A percentile compares a stretch with the other conserved stretches of the same genome.
Evolutionary conservation across 768 basidiomycete genomes (phyloP).

Genomic region (Strobilomyces dryophilus): DNA sequence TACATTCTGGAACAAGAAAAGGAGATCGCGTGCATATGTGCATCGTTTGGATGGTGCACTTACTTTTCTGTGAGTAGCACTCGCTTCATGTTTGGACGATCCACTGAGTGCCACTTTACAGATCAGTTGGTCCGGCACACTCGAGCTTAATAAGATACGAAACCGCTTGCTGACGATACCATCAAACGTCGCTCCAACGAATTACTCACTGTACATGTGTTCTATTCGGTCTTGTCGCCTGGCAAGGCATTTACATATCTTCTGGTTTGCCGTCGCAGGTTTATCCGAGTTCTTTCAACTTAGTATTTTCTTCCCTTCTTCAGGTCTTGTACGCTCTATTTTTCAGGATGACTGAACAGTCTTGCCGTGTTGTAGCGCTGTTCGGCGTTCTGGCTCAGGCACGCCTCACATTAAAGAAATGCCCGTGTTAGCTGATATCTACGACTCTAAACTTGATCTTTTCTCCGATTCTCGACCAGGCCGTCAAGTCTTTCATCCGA

Average conservation of each 20-base stretch:
- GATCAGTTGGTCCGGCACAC: background rate
- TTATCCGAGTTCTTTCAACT: background rate
- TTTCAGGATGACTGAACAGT: too few species aligned
- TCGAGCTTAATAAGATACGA: background rate
- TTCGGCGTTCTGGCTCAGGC: too few species aligned
- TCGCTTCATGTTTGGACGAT: background rate
- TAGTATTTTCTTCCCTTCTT: too few species aligned
- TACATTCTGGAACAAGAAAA: background rate
- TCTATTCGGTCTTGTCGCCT: background rate
- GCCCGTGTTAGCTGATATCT: background rate
- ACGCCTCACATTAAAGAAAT: background rate
- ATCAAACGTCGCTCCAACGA: background rate
- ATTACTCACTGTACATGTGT: background rate
- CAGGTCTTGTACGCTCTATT: too few species aligned
- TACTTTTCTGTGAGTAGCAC: background rate
- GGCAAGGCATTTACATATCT: background rate
- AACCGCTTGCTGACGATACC: background rate
- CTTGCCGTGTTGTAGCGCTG: too few species aligned
- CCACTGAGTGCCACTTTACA: background rate
- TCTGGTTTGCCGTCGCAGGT: background rate
- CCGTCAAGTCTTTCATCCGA: background rate
- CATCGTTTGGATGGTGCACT: background rate
- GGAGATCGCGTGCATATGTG: slow-evolving; percentile 1
- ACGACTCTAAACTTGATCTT: background rate
- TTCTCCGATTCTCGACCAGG: background rate